Base-by-base conservation (phyloP, 768 basidiomycete genomes). In the Boletus sp. region DNA sequence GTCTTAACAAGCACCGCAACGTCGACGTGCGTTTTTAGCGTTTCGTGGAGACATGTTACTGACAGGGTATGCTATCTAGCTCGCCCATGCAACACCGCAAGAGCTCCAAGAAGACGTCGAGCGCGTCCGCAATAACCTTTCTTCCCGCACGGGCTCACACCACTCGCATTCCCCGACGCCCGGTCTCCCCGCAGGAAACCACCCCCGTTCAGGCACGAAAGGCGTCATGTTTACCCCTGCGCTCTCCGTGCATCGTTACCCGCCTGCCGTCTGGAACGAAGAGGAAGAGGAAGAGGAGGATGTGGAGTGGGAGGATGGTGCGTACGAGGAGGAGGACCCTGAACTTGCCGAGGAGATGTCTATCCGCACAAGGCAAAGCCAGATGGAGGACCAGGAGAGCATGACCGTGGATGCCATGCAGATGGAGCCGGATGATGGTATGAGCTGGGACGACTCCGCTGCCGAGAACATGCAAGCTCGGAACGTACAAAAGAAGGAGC, bases 1-100 rank as follows among this genome's bases (percentile, higher is more conserved):
- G 97, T 55, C 79, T 98, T 54, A 98, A 99, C 77, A 98, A 98
- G 70, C 94, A 97, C 68, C 82, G 95, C 32, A 99, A 99, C 71
- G 89, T 98, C 52, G 96, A 98, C 71, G 94, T 95, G 72, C 67
- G 92, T 78, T 12, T 18, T 45, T 28, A 1, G 15, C 11, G 11
- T 49, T 37, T 62, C 20, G 35, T 50, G 29, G 54, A 33, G 29
- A 20, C 14, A 3, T 8, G 0, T 50, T 24, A 30, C 50, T 50
- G 32, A 60, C 35, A 3, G 14, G 12, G 20, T 24, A 18, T 14
- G 20, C 35, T 40, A 47, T 57, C 17, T 47, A 72, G 71, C 71
- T 73, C 42, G 71, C 72, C 14, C 71, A 72, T 50, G 66, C 71
- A 9, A 73, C 71, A n/a, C 66, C 71, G 0, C 71, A 68, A 56